A percentile compares a stretch with the other conserved stretches of the same genome.
phyloP scores from a whole-genome alignment of 2,329 filamentous ascomycete species.

The Talaromyces piceae region DNA sequence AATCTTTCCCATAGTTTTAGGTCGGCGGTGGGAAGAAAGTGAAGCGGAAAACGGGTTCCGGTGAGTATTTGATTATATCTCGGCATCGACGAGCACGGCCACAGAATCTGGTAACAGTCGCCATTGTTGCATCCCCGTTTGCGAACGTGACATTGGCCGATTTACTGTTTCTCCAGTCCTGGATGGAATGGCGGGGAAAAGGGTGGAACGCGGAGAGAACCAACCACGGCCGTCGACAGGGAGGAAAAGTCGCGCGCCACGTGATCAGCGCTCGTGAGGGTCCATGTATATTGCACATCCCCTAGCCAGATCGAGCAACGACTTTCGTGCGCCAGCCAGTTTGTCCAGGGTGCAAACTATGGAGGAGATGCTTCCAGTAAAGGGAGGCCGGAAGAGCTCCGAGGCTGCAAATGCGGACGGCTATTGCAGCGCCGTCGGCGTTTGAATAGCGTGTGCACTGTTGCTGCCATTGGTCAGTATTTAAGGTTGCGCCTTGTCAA shows the following conservation, averaged over 20 bases:
- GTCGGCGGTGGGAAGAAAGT: neutral
- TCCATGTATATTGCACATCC: neutral
- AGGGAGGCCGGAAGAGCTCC: neutral
- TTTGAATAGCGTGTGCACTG: neutral
- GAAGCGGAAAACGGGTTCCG: neutral
- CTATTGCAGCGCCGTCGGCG: neutral
- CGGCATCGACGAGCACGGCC: too few species aligned
- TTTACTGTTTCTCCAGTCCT: neutral
- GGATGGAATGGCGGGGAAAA: neutral
- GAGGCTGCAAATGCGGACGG: neutral
- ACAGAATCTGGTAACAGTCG: too few species aligned
- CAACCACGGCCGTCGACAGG: too few species aligned
- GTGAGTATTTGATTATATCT: neutral
- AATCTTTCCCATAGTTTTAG: neutral
- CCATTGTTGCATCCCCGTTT: neutral
- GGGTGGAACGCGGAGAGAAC: neutral
- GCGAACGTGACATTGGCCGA: neutral
- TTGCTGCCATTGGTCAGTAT: too few species aligned
- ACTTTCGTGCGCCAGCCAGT: neutral
- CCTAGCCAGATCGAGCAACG: neutral
- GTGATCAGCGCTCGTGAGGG: neutral
- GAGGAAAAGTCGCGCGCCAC: neutral
- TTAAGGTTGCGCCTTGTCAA: too few species aligned
- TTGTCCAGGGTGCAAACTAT: too few species aligned
- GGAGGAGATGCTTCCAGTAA: too few species aligned